A percentile compares a stretch with the other conserved stretches of the same genome.
phyloP scores from a whole-genome alignment of 2,329 filamentous ascomycete genomes.

The Paramyrothecium roridum region DNA sequence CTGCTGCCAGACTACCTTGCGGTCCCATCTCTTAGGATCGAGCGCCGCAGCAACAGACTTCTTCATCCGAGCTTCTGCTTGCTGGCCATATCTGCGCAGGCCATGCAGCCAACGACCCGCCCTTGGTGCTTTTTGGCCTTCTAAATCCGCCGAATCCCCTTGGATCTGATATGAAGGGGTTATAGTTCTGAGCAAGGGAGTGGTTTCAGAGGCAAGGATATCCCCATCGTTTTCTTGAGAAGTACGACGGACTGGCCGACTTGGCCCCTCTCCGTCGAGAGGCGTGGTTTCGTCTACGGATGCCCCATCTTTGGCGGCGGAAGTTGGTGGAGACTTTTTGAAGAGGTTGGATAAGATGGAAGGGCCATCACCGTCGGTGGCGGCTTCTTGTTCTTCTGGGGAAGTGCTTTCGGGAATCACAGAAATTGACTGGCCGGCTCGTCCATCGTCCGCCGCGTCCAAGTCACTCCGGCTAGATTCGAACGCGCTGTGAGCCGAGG shows the following conservation, averaged over 20 bases:
- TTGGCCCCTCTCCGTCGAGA: not conserved
- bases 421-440: slow-evolving; percentile 46
- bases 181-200: slow-evolving; percentile 41
- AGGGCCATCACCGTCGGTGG: slow-evolving; percentile 25
- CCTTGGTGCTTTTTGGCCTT: slow-evolving; percentile 42
- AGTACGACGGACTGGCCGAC: not conserved
- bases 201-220: slow-evolving; percentile 34
- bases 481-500: slow-evolving; percentile 23
- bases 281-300: not conserved
- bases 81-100: slow-evolving; percentile 19
- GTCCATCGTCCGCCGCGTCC: slow-evolving; percentile 15
- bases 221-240: not conserved
- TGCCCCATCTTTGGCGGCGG: slow-evolving; percentile 4
- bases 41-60: slow-evolving; percentile 32
- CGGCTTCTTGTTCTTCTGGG: not conserved
- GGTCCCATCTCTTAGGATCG: slow-evolving; percentile 72
- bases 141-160: slow-evolving; percentile 38
- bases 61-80: slow-evolving; percentile 25
- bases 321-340: slow-evolving; percentile 37
- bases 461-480: slow-evolving; percentile 15
- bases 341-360: slow-evolving; percentile 42
- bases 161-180: slow-evolving; percentile 24
- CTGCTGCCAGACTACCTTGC: slow-evolving; percentile 59
- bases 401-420: slow-evolving; percentile 52
- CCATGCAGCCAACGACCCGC: slow-evolving; percentile 31